Conservation (phyloP, 768 basidiomycete genomes). For the Paxillus involutus region DNA sequence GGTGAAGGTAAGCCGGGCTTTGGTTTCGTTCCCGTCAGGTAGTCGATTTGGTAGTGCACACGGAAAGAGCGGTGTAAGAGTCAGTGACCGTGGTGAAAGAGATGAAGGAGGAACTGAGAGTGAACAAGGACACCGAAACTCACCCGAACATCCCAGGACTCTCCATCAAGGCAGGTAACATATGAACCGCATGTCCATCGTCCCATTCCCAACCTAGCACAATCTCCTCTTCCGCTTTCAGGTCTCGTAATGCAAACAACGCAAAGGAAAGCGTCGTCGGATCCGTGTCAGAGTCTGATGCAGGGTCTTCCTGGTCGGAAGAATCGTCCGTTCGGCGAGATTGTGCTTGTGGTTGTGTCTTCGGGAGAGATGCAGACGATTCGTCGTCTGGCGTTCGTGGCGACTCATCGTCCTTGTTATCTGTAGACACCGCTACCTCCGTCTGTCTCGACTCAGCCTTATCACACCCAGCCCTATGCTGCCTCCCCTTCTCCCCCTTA, state of each 20-base stretch:
- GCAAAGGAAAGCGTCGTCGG: slow-evolving; percentile 62
- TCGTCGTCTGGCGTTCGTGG: slow-evolving; percentile 10
- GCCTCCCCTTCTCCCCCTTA: slow-evolving; percentile 17
- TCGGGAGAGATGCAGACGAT: slow-evolving; percentile 5
- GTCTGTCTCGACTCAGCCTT: background rate
- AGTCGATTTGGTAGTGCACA: background rate
- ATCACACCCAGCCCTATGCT: slow-evolving; percentile 18
- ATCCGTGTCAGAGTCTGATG: slow-evolving; percentile 23
- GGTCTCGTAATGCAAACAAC: slow-evolving; percentile 74
- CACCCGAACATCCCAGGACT: slow-evolving; percentile 58
- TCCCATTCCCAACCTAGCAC: slow-evolving; percentile 98
- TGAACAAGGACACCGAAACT: slow-evolving; percentile 32
- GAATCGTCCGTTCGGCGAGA: slow-evolving; percentile 7
- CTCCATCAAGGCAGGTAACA: slow-evolving; percentile 65
- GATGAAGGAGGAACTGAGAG: background rate
- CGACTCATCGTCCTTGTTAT: background rate
- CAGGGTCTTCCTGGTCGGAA: slow-evolving; percentile 19
- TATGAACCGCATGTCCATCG: slow-evolving; percentile 83
- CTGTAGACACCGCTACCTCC: background rate
- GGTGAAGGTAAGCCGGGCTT: slow-evolving; percentile 48
- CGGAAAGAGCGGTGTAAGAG: background rate
- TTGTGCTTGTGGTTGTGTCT: slow-evolving; percentile 8
- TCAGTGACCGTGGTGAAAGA: slow-evolving; percentile 6
- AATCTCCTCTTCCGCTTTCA: slow-evolving; percentile 81
- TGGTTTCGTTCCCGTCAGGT: background rate